These are phyloP conservation scores for Yarrowia osloensis DNA, from an alignment of 805 yeast species.

Conservation along the genomic window DNA sequence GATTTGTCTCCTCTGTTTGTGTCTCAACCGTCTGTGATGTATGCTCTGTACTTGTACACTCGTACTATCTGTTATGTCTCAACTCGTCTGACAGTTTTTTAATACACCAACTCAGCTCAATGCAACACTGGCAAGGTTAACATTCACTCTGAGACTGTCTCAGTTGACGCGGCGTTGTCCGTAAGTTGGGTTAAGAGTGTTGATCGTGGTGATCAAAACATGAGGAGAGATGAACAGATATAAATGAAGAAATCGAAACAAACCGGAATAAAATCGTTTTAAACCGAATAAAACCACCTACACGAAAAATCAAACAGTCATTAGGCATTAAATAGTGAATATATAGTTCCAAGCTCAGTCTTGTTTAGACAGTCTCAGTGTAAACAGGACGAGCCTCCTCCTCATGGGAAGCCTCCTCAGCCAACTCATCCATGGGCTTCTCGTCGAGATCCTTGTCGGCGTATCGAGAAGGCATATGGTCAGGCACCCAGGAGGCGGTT, in stretches of 20 bases:
- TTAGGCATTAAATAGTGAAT: constrained; percentile 5
- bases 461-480: constrained; percentile 11
- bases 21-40: too few relatives aligned
- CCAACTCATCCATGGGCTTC: neutral
- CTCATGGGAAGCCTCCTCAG: constrained; percentile 3
- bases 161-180: neutral
- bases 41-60: too few relatives aligned
- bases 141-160: neutral
- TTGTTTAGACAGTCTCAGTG: neutral
- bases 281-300: too few relatives aligned
- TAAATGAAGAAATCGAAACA: too few relatives aligned
- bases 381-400: neutral
- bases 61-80: too few relatives aligned
- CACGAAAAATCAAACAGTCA: neutral
- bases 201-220: constrained; percentile 2
- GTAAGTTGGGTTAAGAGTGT: neutral
- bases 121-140: neutral
- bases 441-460: neutral
- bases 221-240: too few relatives aligned
- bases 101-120: too few relatives aligned
- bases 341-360: neutral
- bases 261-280: too few relatives aligned
- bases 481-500: constrained; percentile 49
- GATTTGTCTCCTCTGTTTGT: too few relatives aligned
- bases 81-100: too few relatives aligned